Conservation (phyloP, 2,329 filamentous ascomycete genomes). For the Lizonia empirigonia region DNA sequence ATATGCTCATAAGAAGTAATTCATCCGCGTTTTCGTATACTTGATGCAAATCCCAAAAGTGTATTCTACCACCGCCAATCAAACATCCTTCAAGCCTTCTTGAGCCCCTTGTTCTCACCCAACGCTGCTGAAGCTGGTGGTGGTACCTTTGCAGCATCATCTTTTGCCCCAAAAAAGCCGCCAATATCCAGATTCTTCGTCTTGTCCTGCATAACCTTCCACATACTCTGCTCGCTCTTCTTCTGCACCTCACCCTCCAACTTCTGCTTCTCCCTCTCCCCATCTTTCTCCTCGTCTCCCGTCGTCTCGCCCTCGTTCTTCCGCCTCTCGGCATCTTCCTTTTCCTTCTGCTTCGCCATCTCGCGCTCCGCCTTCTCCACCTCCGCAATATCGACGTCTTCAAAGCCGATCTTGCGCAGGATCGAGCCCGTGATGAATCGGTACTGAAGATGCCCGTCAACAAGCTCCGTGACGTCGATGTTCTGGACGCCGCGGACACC, state of each 20-base stretch:
- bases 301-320: slow-evolving; percentile 37
- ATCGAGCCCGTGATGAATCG: slow-evolving; percentile 58
- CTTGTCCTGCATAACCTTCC: slow-evolving; percentile 52
- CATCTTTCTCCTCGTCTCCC: slow-evolving; percentile 26
- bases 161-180: slow-evolving; percentile 14
- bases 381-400: slow-evolving; percentile 56
- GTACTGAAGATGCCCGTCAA: slow-evolving; percentile 59
- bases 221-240: slow-evolving; percentile 53
- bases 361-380: slow-evolving; percentile 55
- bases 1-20: not conserved
- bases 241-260: slow-evolving; percentile 52
- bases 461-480: slow-evolving; percentile 58
- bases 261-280: slow-evolving; percentile 43
- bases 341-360: slow-evolving; percentile 52
- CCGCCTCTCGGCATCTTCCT: slow-evolving; percentile 47
- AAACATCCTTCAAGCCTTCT: not conserved
- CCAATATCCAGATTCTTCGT: slow-evolving; percentile 39
- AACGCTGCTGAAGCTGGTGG: not conserved
- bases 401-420: slow-evolving; percentile 59
- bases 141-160: not conserved
- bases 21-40: not conserved
- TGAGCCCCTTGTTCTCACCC: slow-evolving; percentile 3
- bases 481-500: slow-evolving; percentile 69
- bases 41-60: not conserved
- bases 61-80: not conserved